phyloP scores from a whole-genome alignment of 1,139 yeast genomes.

The Sugiyamaella neomexicana region DNA sequence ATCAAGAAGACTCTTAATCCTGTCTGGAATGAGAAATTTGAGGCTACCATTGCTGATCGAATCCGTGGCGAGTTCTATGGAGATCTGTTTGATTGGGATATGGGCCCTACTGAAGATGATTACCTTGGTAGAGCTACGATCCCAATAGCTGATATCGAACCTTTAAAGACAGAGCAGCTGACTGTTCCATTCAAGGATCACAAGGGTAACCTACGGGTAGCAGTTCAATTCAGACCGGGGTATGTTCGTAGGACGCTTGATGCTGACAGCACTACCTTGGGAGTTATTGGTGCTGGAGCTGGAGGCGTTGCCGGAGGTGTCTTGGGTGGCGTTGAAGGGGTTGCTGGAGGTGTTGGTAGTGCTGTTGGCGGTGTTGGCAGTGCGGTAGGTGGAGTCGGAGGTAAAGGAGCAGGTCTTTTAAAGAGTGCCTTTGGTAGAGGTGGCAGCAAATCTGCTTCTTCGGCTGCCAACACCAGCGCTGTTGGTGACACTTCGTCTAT shows the following conservation, averaged over 20 bases:
- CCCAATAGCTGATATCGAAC: constrained; percentile 61
- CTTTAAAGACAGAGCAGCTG: constrained; percentile 52
- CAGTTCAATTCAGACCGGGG: constrained; percentile 65
- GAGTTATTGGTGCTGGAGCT: constrained; percentile 27
- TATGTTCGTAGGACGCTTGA: constrained; percentile 48
- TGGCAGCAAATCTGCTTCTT: constrained; percentile 23
- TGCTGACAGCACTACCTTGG: constrained; percentile 22
- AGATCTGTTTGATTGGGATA: constrained; percentile 78
- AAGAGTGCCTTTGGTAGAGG: constrained; percentile 32
- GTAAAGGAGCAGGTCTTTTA: constrained; percentile 28
- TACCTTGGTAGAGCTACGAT: constrained; percentile 67
- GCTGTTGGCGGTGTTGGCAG: constrained; percentile 32
- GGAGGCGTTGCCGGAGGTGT: constrained; percentile 31
- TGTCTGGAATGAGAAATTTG: constrained; percentile 69
- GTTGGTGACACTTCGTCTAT: constrained; percentile 22
- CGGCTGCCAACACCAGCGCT: constrained; percentile 22
- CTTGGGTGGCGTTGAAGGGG: constrained; percentile 25
- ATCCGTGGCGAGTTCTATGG: constrained; percentile 59
- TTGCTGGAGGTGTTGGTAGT: constrained; percentile 22
- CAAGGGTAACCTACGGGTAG: constrained; percentile 62
- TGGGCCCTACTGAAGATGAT: constrained; percentile 84
- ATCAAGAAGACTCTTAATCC: constrained; percentile 87
- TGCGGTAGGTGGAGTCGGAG: constrained; percentile 33
- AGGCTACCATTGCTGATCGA: constrained; percentile 57
- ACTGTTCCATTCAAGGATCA: constrained; percentile 53